These are phyloP conservation scores for Rhodotorula sp. DNA, from an alignment of 1,284 basidiomycete species.

Conservation along the genomic window DNA sequence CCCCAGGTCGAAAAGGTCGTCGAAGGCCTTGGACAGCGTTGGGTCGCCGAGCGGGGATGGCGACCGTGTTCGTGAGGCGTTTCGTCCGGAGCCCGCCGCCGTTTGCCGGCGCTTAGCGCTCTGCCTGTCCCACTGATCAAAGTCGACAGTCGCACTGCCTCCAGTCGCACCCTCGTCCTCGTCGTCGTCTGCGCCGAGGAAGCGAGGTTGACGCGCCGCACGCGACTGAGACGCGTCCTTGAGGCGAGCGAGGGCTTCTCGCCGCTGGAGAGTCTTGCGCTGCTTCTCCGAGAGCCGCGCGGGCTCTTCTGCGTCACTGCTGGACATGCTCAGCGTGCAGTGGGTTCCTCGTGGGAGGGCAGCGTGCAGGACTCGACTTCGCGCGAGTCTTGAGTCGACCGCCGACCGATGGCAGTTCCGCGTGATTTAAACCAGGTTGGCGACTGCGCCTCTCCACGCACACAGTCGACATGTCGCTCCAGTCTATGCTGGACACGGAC, in stretches of 20 bases:
- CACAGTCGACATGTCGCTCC: conserved; percentile 7
- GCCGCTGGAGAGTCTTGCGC: conserved; percentile 2
- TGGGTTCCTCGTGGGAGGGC: neutral
- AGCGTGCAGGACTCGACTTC: neutral
- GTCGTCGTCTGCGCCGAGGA: conserved; percentile 26
- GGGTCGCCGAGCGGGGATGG: conserved; percentile 5
- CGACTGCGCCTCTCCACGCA: neutral
- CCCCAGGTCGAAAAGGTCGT: conserved; percentile 34
- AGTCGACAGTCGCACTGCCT: neutral
- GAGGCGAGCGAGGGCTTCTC: conserved; percentile 17
- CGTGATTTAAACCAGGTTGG: neutral
- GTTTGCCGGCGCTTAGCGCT: neutral
- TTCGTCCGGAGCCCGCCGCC: neutral
- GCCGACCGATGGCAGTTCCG: neutral
- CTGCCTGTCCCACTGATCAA: conserved; percentile 7
- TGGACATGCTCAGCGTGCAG: neutral
- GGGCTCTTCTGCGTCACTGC: neutral
- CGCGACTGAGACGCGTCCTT: conserved; percentile 8
- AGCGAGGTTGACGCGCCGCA: conserved; percentile 5
- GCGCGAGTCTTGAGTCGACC: neutral
- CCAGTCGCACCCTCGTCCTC: neutral
- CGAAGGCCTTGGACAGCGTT: conserved; percentile 37
- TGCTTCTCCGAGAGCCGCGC: neutral
- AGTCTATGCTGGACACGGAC: conserved; percentile 15
- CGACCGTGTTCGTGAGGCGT: neutral